Base-by-base conservation (phyloP, 1,284 basidiomycete species). In the Moesziomyces sp. region DNA sequence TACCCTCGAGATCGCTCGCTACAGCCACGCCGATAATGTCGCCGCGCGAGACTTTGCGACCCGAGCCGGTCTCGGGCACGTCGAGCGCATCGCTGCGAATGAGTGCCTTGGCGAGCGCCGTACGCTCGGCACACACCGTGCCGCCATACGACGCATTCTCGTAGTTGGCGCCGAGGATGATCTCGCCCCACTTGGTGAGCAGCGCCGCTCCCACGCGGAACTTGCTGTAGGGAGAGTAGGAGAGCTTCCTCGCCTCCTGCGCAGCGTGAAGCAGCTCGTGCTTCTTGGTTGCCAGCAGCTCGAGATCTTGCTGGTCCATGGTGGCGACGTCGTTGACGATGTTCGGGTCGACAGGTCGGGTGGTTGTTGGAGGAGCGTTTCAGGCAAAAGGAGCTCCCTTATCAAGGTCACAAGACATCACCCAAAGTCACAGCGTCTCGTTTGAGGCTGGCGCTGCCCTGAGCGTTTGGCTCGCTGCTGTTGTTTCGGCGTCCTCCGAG, bases 81-180 rank as follows among this genome's bases (percentile, higher is more conserved):
- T 61, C 50, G 34, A 76, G 72, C 16, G 46, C 30, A 11, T 54
- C 48, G 19, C 65, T 60, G 9, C 69, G 61, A 28, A 72, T 72
- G 42, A 73, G 55, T 7, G 71, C 71, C 50, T 78, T 81, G 26
- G 72, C 65, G 18, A 84, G 64, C 8, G 79, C 80, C 3, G 81
- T 73, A 24, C 82, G 71, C 64, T 84, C 82, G 10, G 82, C 82
- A 50, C 82, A 84, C 47, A 81, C 74, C 1, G 76, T 76, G 8
- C 70, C 81, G 91, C 94, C 92, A 82, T 93, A 94, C 0, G 92
- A 92, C 0, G 93, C 93, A 79, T 96, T 96, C 85, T 97, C 94
- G 62, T 96, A 88, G 80, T 95, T 96, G 42, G 91, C 89, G 5
- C 94, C 93, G 56, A 89, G 91, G 67, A 94, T 88, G 43, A 95